Percentiles rank a stretch among this genome's conserved stretches.
These are phyloP conservation scores for Phialemoniopsis sp. DNA, from an alignment of 2,329 filamentous ascomycete species.

Conservation along the genomic window DNA sequence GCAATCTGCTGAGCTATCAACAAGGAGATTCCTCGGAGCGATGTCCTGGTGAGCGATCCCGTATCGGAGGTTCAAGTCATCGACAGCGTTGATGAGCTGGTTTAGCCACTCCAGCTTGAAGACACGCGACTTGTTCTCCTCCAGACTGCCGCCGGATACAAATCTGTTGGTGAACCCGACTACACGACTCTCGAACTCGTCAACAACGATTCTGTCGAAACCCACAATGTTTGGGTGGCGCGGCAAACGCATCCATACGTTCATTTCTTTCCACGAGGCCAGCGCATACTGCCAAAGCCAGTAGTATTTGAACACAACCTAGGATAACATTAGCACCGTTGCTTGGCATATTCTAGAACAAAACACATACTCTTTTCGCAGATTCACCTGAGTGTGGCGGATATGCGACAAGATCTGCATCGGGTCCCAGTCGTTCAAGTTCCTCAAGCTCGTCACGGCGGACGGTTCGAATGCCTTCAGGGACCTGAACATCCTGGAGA, in stretches of 20 bases:
- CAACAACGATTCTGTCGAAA: slow-evolving; percentile 14
- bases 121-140: slow-evolving; percentile 18
- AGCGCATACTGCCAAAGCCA: background rate
- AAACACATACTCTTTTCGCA: too few species aligned
- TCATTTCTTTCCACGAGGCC: background rate
- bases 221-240: slow-evolving; percentile 1
- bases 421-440: too few species aligned
- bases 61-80: slow-evolving; percentile 29
- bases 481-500: too few species aligned
- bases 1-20: slow-evolving; percentile 24
- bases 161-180: slow-evolving; percentile 19
- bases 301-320: slow-evolving; percentile 1
- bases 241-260: background rate
- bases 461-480: too few species aligned
- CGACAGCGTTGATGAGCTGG: slow-evolving; percentile 28
- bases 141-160: slow-evolving; percentile 25
- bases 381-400: too few species aligned
- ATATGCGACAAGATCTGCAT: too few species aligned
- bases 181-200: slow-evolving; percentile 7
- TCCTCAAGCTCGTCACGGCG: too few species aligned
- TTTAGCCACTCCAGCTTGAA: slow-evolving; percentile 29
- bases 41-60: slow-evolving; percentile 34
- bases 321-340: too few species aligned
- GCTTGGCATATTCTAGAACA: too few species aligned
- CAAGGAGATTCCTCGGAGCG: slow-evolving; percentile 27